phyloP scores from a whole-genome alignment of 495 filamentous ascomycete species.

The Aspergillus biplanus region DNA sequence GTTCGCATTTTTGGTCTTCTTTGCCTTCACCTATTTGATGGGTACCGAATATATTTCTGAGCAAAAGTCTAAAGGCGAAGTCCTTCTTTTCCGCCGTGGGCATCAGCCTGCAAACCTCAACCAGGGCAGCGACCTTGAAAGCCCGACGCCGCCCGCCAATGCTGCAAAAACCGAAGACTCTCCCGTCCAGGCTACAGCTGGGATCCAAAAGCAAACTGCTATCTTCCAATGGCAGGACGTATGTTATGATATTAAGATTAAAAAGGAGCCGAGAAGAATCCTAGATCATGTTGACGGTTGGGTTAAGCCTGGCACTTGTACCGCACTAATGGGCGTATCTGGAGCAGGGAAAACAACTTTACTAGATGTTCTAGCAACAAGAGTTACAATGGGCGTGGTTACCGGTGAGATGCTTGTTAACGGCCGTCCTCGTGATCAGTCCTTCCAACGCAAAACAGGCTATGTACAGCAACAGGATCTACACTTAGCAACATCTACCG shows the following conservation, averaged over 20 bases:
- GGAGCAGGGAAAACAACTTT: constrained; percentile 71
- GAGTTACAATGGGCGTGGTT: constrained; percentile 53
- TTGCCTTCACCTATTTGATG: constrained; percentile 41
- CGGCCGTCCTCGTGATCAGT: constrained; percentile 59
- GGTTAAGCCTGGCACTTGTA: constrained; percentile 71
- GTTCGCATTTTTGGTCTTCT: constrained; percentile 52
- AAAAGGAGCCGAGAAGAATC: constrained; percentile 58
- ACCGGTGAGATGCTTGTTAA: constrained; percentile 58
- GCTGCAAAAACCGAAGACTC: constrained; percentile 38
- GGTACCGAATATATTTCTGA: constrained; percentile 41
- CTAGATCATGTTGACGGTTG: constrained; percentile 69
- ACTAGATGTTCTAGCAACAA: constrained; percentile 61
- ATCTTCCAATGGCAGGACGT: constrained; percentile 79
- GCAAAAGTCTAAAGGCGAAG: constrained; percentile 36
- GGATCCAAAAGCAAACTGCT: constrained; percentile 48
- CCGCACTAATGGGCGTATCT: constrained; percentile 65
- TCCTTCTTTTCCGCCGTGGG: constrained; percentile 40
- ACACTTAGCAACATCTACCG: constrained; percentile 82
- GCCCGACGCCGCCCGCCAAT: constrained; percentile 44
- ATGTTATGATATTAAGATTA: constrained; percentile 68
- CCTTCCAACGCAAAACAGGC: constrained; percentile 89
- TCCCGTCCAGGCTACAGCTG: constrained; percentile 41
- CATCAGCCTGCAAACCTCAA: constrained; percentile 26
- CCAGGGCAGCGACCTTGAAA: constrained; percentile 7
- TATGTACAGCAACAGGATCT: constrained; percentile 96